Evolutionary conservation across 2,329 filamentous ascomycete species (phyloP).

Genomic region (Calonectria pauciramosa): DNA sequence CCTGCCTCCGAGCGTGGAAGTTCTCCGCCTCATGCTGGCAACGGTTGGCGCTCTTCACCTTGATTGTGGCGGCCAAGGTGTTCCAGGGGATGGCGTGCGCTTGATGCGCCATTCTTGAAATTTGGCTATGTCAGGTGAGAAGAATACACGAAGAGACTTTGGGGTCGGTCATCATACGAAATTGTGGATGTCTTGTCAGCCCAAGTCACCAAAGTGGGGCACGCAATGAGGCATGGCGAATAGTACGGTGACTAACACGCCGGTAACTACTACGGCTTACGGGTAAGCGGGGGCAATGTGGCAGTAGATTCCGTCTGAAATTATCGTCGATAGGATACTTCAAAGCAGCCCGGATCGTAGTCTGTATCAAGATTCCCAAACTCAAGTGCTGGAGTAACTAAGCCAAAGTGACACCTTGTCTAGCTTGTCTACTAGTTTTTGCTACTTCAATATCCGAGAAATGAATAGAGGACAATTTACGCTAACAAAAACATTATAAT

Average conservation of each 20-base stretch:
- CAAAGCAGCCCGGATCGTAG: too few species aligned
- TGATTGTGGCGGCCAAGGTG: constrained; percentile 20
- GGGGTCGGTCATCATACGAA: background rate
- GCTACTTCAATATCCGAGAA: too few species aligned
- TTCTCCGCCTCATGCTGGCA: constrained; percentile 27
- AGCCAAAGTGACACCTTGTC: too few species aligned
- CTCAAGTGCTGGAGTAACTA: too few species aligned
- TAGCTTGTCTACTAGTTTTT: too few species aligned
- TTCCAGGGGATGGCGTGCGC: constrained; percentile 28
- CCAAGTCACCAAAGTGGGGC: background rate
- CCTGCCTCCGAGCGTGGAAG: constrained; percentile 17
- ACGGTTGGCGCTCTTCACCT: constrained; percentile 16
- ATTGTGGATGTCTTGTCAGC: background rate
- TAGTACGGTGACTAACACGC: background rate
- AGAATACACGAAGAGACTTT: background rate
- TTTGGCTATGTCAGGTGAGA: background rate
- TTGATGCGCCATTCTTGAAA: constrained; percentile 27
- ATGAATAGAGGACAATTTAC: too few species aligned
- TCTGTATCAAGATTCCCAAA: too few species aligned
- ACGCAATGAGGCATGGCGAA: background rate
- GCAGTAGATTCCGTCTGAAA: too few species aligned
- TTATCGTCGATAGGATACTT: too few species aligned
- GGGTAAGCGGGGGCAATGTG: background rate
- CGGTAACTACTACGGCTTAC: background rate
- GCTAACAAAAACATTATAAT: too few species aligned